phyloP scores from a whole-genome alignment of 2,329 filamentous ascomycete genomes.

The Zopfia rhizophila region DNA sequence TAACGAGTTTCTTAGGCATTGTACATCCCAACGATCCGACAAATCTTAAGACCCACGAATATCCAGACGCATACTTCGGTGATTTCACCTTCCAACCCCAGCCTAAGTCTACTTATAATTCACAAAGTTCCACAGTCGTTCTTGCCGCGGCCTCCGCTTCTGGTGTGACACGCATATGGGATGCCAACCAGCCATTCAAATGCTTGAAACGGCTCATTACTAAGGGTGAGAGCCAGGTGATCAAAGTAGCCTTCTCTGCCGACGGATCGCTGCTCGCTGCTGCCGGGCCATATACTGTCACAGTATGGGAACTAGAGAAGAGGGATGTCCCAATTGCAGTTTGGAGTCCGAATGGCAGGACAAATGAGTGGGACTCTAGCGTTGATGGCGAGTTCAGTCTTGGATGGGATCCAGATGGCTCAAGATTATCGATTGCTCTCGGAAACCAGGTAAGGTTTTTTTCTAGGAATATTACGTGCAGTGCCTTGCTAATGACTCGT shows the following conservation, averaged over 20 bases:
- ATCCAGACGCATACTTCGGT: constrained; percentile 49
- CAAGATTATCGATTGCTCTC: constrained; percentile 48
- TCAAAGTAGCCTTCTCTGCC: constrained; percentile 57
- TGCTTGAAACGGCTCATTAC: constrained; percentile 41
- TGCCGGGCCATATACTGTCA: constrained; percentile 55
- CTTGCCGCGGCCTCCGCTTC: constrained; percentile 55
- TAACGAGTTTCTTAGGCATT: constrained; percentile 46
- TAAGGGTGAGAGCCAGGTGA: constrained; percentile 46
- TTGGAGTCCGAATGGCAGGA: constrained; percentile 45
- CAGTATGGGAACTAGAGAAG: constrained; percentile 55
- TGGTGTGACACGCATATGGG: constrained; percentile 55
- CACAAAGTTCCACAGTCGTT: constrained; percentile 32
- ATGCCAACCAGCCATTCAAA: constrained; percentile 48
- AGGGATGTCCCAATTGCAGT: constrained; percentile 46
- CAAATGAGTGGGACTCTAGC: constrained; percentile 40
- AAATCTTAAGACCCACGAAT: constrained; percentile 43
- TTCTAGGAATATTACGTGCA: too few species aligned
- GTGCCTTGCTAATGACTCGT: too few species aligned
- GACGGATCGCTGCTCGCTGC: constrained; percentile 56
- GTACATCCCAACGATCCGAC: constrained; percentile 45
- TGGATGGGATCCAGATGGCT: constrained; percentile 52
- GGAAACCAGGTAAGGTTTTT: constrained; percentile 50
- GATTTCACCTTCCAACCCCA: constrained; percentile 54
- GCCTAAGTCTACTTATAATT: constrained; percentile 28
- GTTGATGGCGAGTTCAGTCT: constrained; percentile 49